Percentiles rank a stretch among this genome's conserved stretches.
Evolutionary conservation across 768 basidiomycete species (phyloP).

Genomic region (Hemileccinum rubropunctum): DNA sequence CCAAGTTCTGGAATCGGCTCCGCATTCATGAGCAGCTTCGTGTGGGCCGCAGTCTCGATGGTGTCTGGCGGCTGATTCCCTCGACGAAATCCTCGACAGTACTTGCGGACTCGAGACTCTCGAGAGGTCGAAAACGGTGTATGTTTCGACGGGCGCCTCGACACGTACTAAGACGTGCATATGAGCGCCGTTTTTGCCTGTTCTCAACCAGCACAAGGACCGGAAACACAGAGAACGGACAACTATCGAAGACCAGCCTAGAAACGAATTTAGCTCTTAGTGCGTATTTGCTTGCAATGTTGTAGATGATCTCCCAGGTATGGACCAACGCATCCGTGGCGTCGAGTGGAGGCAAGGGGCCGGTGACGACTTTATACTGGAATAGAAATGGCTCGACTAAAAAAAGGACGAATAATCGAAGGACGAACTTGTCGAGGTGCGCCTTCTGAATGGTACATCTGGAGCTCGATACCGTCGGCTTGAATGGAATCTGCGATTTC

Average conservation of each 20-base stretch:
- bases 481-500: conserved; percentile 57
- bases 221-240: conserved; percentile 14
- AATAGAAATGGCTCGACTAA: not conserved
- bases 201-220: not conserved
- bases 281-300: conserved; percentile 62
- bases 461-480: conserved; percentile 52
- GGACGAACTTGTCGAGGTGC: conserved; percentile 62
- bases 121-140: no score
- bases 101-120: no score
- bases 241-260: conserved; percentile 41
- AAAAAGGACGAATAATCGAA: not conserved
- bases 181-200: conserved; percentile 57
- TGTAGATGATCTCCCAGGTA: conserved; percentile 65
- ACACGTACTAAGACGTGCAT: conserved; percentile 62
- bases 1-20: no score
- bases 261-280: conserved; percentile 67
- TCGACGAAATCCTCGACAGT: no score
- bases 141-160: no score
- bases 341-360: conserved; percentile 60
- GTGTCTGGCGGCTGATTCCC: no score
- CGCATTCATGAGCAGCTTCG: no score
- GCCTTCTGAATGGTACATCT: conserved; percentile 68
- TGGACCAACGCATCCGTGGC: conserved; percentile 66
- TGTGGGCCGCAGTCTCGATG: no score
- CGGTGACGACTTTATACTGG: conserved; percentile 68